Percentiles rank a stretch among this genome's conserved stretches.
These are phyloP conservation scores for Thecaphora frezii DNA, from an alignment of 1,284 basidiomycete genomes.

Conservation along the genomic window DNA sequence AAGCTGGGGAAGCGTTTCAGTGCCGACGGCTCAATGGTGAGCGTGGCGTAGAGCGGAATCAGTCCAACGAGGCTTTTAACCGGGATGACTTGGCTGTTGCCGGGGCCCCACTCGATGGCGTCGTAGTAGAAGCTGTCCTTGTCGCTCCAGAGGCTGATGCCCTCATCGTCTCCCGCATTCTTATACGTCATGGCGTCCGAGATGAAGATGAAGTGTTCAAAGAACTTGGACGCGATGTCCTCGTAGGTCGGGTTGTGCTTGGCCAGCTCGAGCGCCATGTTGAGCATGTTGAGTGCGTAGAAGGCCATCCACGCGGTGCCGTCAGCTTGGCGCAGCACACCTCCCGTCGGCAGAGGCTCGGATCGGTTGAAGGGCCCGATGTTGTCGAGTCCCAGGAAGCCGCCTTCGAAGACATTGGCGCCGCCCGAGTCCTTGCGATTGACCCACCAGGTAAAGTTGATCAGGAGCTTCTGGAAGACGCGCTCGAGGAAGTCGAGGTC, in stretches of 20 bases:
- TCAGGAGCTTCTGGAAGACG: conserved; percentile 93
- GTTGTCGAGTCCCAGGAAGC: conserved; percentile 95
- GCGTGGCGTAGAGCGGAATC: conserved; percentile 90
- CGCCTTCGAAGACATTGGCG: conserved; percentile 95
- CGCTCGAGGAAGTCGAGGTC: conserved; percentile 91
- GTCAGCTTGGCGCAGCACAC: conserved; percentile 83
- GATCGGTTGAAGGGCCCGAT: conserved; percentile 98
- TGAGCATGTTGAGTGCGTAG: conserved; percentile 94
- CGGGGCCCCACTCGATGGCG: conserved; percentile 80
- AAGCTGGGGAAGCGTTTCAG: conserved; percentile 92
- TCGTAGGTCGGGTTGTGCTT: conserved; percentile 97
- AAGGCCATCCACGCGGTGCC: conserved; percentile 99
- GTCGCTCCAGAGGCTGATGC: conserved; percentile 89
- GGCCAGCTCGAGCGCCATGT: conserved; percentile 92
- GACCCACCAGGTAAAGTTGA: conserved; percentile 99
- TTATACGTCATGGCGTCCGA: conserved; percentile 84
- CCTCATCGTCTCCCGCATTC: conserved; percentile 63
- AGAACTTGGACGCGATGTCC: conserved; percentile 99
- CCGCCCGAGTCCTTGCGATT: conserved; percentile 94
- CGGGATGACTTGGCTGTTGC: conserved; percentile 75
- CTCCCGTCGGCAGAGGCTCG: conserved; percentile 87
- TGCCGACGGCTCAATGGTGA: conserved; percentile 85
- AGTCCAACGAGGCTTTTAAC: conserved; percentile 90
- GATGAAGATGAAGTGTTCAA: conserved; percentile 67
- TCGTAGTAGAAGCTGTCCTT: conserved; percentile 98